Conservation (phyloP, 108 stramenopile genomes). For the Conticribra weissflogii region DNA sequence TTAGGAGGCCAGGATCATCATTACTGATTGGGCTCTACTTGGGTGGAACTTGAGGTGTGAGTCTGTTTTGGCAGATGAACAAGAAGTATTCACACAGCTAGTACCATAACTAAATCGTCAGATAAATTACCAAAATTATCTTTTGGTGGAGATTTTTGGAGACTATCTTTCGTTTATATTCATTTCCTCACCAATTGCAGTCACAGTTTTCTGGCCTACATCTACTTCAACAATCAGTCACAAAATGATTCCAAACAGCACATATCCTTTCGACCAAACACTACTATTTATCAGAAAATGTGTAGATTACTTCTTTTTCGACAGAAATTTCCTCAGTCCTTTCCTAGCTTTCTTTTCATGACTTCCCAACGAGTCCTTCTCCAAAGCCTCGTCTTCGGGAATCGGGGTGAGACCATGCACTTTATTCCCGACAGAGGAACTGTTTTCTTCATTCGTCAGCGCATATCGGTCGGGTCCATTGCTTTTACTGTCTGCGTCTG, state of each 20-base stretch:
- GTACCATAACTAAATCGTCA: too few species aligned
- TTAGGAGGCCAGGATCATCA: too few species aligned
- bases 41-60: too few species aligned
- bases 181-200: too few species aligned
- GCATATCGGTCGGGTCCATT: slow-evolving; percentile 26
- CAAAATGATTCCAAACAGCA: neutral
- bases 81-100: too few species aligned
- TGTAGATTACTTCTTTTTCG: slow-evolving; percentile 3
- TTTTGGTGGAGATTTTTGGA: too few species aligned
- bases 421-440: slow-evolving; percentile 6
- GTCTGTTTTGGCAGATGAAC: too few species aligned
- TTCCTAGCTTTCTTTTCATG: slow-evolving; percentile 26
- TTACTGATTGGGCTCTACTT: too few species aligned
- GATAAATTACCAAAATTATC: too few species aligned
- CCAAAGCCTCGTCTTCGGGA: slow-evolving; percentile 13
- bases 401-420: slow-evolving; percentile 25
- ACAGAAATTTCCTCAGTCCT: slow-evolving; percentile 28
- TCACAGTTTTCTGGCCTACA: too few species aligned
- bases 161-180: too few species aligned
- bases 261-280: neutral
- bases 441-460: slow-evolving; percentile 19
- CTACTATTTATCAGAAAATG: neutral
- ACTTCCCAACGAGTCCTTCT: slow-evolving; percentile 1
- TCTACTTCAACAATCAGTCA: too few species aligned
- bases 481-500: slow-evolving; percentile 1